These are phyloP conservation scores for Petunia secreta DNA, from an alignment of 257 asterid species.

Conservation along the genomic window DNA sequence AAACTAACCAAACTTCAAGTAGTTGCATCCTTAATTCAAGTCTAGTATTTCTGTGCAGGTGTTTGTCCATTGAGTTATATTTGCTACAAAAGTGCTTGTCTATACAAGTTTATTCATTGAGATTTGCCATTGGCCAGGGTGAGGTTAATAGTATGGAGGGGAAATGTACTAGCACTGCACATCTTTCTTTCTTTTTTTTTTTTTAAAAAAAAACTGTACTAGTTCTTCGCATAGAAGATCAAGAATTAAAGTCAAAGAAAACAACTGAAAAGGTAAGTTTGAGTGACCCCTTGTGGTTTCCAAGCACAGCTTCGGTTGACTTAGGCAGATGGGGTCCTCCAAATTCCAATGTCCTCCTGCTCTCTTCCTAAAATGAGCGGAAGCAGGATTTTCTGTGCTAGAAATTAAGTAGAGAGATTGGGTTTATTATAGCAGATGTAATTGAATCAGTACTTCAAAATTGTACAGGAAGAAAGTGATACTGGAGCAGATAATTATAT, in stretches of 20 bases:
- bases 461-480: conserved; percentile 4
- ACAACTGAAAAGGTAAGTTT: background rate
- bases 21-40: background rate
- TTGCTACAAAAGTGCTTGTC: background rate
- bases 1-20: background rate
- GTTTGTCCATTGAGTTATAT: conserved; percentile 15
- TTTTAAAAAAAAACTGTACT: background rate
- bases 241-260: background rate
- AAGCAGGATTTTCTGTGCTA: background rate
- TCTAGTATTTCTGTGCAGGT: background rate
- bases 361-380: background rate
- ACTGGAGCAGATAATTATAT: conserved; percentile 4
- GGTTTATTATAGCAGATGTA: background rate
- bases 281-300: background rate
- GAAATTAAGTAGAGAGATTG: background rate
- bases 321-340: background rate
- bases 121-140: conserved; percentile 10
- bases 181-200: background rate
- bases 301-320: background rate
- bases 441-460: background rate
- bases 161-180: background rate
- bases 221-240: background rate
- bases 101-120: conserved; percentile 1
- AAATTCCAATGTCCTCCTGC: background rate
- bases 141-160: background rate